Base-by-base conservation (phyloP, 345 rosid genomes). In the Carallia pectinifolia region DNA sequence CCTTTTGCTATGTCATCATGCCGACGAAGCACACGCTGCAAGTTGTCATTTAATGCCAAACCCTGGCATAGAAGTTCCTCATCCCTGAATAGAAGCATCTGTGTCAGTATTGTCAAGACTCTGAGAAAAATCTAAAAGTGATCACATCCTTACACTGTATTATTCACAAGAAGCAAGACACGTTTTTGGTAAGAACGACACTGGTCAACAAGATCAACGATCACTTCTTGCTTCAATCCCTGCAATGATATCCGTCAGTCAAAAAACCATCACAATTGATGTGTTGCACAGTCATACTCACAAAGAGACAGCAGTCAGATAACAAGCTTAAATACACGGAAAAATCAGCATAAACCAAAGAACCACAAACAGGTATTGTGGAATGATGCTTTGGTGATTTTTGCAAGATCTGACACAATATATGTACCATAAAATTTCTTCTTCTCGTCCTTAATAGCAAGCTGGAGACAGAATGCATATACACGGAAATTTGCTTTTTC, bases 131-230 rank as follows among this genome's bases (percentile, higher is more conserved):
- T n/a, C 18, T 17, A 0, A 52, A 62, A 61, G 30, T 59, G 64
- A 60, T 39, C 13, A 50, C 79, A 70, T 74, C 67, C 96, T 81
- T 83, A 95, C 99, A 53, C 58, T 12, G 97, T 78, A 71, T 64
- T 74, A 73, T 87, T 92, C 78, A 92, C 97, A 76, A 95, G 90
- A 81, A 85, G 83, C 92, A 84, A 74, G 74, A 86, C 93, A 62
- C 94, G 88, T 50, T 85, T 82, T 74, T 90, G 97, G 82, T 91
- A 95, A 70, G 88, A 84, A 61, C 88, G 92, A 64, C 99, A 92
- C 75, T 95, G 99, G 63, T 85, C 93, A 27, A 90, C 96, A 71
- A 95, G 90, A 70, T 95, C 99, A 72, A 92, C 86, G 66, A 95
- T 85, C 68, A 92, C 75, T 75, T 95, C 99, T 82, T 95, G 85